Evolutionary conservation across 2,329 filamentous ascomycete species (phyloP).

Genomic region (Fusarium compactum): DNA sequence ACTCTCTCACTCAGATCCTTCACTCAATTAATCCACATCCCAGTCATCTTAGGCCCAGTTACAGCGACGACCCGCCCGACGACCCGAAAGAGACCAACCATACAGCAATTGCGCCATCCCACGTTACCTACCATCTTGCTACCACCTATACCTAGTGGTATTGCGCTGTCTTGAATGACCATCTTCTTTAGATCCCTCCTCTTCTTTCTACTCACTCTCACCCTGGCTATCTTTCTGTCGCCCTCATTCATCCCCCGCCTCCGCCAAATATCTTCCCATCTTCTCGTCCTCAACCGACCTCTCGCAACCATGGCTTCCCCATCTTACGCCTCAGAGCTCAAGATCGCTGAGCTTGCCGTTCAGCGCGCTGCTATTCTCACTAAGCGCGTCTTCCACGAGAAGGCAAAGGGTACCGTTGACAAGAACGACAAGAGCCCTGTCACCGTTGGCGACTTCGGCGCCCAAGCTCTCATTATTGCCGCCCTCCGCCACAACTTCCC

Average conservation of each 20-base stretch:
- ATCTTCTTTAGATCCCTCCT: slow-evolving; percentile 21
- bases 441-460: slow-evolving; percentile 97
- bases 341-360: slow-evolving; percentile 87
- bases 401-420: slow-evolving; percentile 88
- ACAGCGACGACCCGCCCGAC: slow-evolving; percentile 43
- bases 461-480: slow-evolving; percentile 94
- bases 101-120: slow-evolving; percentile 35
- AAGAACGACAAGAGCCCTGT: slow-evolving; percentile 98
- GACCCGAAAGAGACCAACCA: slow-evolving; percentile 40
- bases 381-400: slow-evolving; percentile 74
- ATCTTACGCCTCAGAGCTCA: slow-evolving; percentile 80
- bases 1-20: slow-evolving; percentile 1
- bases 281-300: slow-evolving; percentile 42
- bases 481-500: slow-evolving; percentile 93
- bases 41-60: slow-evolving; percentile 24
- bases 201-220: slow-evolving; percentile 43
- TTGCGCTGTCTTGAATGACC: slow-evolving; percentile 15
- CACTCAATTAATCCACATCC: slow-evolving; percentile 32
- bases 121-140: slow-evolving; percentile 27
- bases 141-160: not conserved
- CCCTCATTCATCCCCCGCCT: slow-evolving; percentile 47
- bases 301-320: slow-evolving; percentile 51
- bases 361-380: slow-evolving; percentile 76
- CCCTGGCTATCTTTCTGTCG: slow-evolving; percentile 47
- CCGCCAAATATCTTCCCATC: slow-evolving; percentile 45